Evolutionary conservation across 176 grass and related monocot genomes (phyloP).

Genomic region (Canna indica): DNA sequence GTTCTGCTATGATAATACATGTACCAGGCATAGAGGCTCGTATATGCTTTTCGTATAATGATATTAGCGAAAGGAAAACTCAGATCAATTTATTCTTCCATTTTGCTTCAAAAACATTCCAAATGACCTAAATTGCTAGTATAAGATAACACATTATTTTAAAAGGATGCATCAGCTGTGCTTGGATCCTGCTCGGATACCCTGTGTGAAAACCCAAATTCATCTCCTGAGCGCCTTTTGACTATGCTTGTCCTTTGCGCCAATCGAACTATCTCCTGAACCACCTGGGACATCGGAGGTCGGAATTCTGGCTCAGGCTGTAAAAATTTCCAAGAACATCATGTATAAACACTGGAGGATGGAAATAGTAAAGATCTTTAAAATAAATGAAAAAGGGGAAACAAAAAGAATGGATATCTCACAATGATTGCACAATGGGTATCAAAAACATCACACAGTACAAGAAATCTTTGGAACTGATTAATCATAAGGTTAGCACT

Average conservation of each 20-base stretch:
- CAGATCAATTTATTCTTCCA: too few species aligned
- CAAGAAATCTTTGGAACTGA: too few species aligned
- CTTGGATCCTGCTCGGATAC: slow-evolving; percentile 51
- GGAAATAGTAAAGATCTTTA: not conserved
- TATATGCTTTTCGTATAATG: too few species aligned
- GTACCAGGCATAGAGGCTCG: too few species aligned
- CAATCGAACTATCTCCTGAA: slow-evolving; percentile 80
- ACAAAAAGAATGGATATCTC: too few species aligned
- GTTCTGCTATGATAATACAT: too few species aligned
- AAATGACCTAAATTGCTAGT: not conserved
- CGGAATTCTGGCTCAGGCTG: slow-evolving; percentile 90
- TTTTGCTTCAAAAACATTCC: too few species aligned
- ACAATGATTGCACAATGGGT: too few species aligned
- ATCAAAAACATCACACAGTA: too few species aligned
- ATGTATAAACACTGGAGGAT: too few species aligned
- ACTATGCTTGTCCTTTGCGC: slow-evolving; percentile 81
- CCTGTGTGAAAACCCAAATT: slow-evolving; percentile 81
- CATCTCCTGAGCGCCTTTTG: slow-evolving; percentile 78
- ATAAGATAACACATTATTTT: not conserved
- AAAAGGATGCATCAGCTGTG: slow-evolving; percentile 53
- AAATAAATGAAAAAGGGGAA: not conserved
- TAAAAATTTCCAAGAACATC: not conserved
- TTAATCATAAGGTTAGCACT: too few species aligned
- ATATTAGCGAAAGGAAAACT: too few species aligned
- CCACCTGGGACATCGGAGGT: slow-evolving; percentile 93